phyloP scores from a whole-genome alignment of 2,329 filamentous ascomycete genomes.

The Epichloe amarillans region DNA sequence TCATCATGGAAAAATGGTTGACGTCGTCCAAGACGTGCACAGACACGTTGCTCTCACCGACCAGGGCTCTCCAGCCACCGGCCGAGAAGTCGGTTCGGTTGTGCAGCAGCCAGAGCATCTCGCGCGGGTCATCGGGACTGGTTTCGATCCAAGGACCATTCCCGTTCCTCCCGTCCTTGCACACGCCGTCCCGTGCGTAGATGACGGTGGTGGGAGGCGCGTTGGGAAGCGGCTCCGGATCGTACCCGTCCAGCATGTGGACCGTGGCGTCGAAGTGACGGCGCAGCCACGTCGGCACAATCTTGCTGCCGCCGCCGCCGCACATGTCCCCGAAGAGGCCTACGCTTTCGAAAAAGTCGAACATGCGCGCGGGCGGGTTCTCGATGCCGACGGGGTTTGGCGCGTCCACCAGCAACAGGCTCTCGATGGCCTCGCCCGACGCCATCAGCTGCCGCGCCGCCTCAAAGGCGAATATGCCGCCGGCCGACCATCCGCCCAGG shows the following conservation, averaged over 20 bases:
- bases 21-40: conserved; percentile 53
- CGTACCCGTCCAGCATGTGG: conserved; percentile 54
- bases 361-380: conserved; percentile 47
- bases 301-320: conserved; percentile 40
- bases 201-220: conserved; percentile 37
- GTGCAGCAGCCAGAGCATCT: conserved; percentile 57
- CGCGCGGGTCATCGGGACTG: conserved; percentile 35
- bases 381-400: conserved; percentile 56
- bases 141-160: conserved; percentile 38
- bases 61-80: conserved; percentile 12
- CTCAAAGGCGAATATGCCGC: conserved; percentile 59
- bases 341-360: conserved; percentile 60
- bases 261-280: conserved; percentile 61
- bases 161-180: conserved; percentile 23
- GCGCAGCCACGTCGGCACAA: conserved; percentile 59
- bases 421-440: conserved; percentile 42
- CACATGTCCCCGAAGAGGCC: conserved; percentile 38
- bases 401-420: conserved; percentile 52
- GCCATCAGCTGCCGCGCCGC: conserved; percentile 47
- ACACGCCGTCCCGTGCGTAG: conserved; percentile 60
- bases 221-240: conserved; percentile 42
- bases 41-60: conserved; percentile 48
- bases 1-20: conserved; percentile 67
- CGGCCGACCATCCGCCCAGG: conserved; percentile 59
- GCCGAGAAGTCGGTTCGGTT: conserved; percentile 53